Evolutionary conservation across 257 asterid species (phyloP), one percentile per base, ranked within the genome.

Genomic region (Linaria vulgaris): DNA sequence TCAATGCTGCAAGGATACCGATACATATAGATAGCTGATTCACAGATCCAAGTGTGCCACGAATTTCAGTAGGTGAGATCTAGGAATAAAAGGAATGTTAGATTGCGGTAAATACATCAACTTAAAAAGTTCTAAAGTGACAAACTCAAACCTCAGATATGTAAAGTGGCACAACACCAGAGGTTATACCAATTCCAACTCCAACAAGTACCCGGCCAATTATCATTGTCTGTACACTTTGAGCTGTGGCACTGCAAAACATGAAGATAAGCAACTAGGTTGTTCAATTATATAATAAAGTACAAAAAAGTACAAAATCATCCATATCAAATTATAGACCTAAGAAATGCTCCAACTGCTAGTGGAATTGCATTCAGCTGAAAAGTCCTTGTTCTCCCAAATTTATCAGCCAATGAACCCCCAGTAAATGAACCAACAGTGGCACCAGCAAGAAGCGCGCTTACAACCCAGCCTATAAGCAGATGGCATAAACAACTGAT

Each of bases 131-230:
- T 59, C 11, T 11, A 9, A 50, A 58, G 22, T 53, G 15, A 64
- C 61, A 51, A 25, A 55, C 56, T 27, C 57, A 69, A 56, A 92
- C 98, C 97, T 92, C 98, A 60, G 98, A 92, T 72, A 92, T 88
- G 85, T 92, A 92, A 71, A 92, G 98, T 56, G 98, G 98, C 37
- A 92, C 98, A 54, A 92, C 82, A 68, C 96, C 98, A 59, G 98
- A 92, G 45, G 97, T 86, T 72, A 92, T 77, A 61, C 98, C 98
- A 66, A 92, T 89, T 62, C 98, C 98, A 59, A 92, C 66, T 61
- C 98, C 98, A 69, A 85, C 82, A 56, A 92, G 88, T 68, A 91
- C 67, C 34, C 98, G 92, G 7, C 98, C 98, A 73, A 87, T 68
- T 70, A 92, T 83, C 98, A 92, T 89, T 58, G 85, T 72, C 82